Percentiles rank a stretch among this genome's conserved stretches.
These are phyloP conservation scores for Hypoxylon rickii DNA, from an alignment of 495 filamentous ascomycete genomes.

Conservation along the genomic window DNA sequence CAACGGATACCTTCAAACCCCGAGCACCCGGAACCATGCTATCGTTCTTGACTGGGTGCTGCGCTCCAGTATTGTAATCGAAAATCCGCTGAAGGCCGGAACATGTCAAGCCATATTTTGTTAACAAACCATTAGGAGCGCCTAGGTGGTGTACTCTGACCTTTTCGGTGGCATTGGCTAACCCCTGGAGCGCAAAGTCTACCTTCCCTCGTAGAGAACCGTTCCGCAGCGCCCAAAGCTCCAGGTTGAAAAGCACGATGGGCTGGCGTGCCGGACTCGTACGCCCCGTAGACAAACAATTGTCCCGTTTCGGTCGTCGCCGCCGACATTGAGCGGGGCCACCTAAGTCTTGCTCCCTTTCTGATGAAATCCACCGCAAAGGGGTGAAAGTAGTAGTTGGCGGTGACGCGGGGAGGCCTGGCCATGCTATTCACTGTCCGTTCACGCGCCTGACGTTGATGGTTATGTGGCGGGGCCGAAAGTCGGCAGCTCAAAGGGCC, in stretches of 20 bases:
- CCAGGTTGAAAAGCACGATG: constrained; percentile 6
- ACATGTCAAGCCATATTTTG: constrained; percentile 4
- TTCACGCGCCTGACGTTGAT: constrained; percentile 16
- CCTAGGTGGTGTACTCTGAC: constrained; percentile 1
- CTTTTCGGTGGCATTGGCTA: not conserved
- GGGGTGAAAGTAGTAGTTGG: constrained; percentile 26
- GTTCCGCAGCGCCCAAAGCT: constrained; percentile 3
- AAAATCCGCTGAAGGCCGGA: constrained; percentile 6
- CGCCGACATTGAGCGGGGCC: constrained; percentile 5
- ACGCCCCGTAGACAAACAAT: constrained; percentile 8
- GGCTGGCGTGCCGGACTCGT: constrained; percentile 8
- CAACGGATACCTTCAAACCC: constrained; percentile 1
- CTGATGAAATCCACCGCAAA: constrained; percentile 24
- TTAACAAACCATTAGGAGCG: constrained; percentile 1
- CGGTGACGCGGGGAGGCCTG: not conserved
- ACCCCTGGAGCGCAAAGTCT: constrained; percentile 1
- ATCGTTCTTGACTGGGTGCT: not conserved
- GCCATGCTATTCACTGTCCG: constrained; percentile 13
- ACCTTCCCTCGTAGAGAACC: not conserved
- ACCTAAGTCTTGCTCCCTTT: constrained; percentile 23
- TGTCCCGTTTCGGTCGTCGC: not conserved
- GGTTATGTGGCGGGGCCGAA: constrained; percentile 17
- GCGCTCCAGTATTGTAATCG: not conserved
- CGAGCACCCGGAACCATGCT: not conserved
- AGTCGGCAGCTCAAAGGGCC: constrained; percentile 22